These are phyloP conservation scores for Quaeritorhiza haematococci DNA, from an alignment of 371 early-diverging fungal species.

Conservation along the genomic window DNA sequence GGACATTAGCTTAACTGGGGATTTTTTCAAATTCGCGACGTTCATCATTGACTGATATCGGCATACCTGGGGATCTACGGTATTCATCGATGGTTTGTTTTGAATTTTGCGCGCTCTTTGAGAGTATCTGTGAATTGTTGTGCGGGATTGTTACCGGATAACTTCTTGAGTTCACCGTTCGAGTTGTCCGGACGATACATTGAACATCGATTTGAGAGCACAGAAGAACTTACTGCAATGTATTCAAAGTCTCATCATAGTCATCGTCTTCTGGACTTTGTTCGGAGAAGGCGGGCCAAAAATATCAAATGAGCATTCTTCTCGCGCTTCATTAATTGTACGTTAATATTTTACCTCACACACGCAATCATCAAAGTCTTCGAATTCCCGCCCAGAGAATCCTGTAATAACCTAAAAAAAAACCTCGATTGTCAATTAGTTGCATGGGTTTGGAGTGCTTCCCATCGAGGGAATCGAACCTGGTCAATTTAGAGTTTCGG, in stretches of 20 bases:
- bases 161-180: no score
- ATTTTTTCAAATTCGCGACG: background rate
- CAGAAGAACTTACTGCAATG: slow-evolving; percentile 20
- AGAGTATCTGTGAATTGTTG: slow-evolving; percentile 33
- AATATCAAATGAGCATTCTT: background rate
- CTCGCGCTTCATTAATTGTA: background rate
- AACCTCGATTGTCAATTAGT: background rate
- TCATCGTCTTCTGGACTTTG: slow-evolving; percentile 30
- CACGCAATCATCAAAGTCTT: background rate
- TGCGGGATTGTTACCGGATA: no score
- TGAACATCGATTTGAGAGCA: background rate
- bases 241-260: slow-evolving; percentile 40
- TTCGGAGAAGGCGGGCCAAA: background rate
- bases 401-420: background rate
- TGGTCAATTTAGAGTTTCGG: slow-evolving; percentile 38
- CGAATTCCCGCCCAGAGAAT: slow-evolving; percentile 12
- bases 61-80: slow-evolving; percentile 16
- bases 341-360: background rate
- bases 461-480: no score
- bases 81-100: slow-evolving; percentile 38
- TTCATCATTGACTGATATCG: no score
- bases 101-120: slow-evolving; percentile 38
- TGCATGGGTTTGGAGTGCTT: background rate
- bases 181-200: no score
- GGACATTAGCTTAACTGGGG: background rate